Evolutionary conservation across 208 protist species (phyloP), one percentile per base, ranked within the genome.

Genomic region (Leishmania major): DNA sequence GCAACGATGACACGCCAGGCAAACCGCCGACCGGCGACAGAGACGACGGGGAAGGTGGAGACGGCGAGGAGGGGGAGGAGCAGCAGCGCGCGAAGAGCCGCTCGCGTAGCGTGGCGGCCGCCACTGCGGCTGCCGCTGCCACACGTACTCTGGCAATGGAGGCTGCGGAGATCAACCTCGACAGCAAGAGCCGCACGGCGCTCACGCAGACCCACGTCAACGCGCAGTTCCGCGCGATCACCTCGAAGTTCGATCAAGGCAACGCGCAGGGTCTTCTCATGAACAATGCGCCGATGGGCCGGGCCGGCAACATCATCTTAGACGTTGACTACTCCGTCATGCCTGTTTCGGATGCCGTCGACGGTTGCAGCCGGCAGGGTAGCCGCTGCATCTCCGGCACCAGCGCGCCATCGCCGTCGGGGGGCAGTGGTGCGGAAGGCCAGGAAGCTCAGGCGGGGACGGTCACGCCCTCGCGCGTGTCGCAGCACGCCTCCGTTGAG

Each of bases 201-300:
- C 90, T 97, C 64, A 94, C 88, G 51, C 93, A 94, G 70, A 89
- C 87, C 7, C 92, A 91, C 55, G 82, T 97, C 25, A 95, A 91
- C 78, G 93, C 95, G 51, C 95, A 96, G 87, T 98, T 98, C 77
- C 90, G 95, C 64, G 93, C 95, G 77, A 93, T 98, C 55, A 98
- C 93, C 45, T 94, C 96, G 80, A 95, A 94, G 80, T 98, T 98
- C 81, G 95, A 98, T 76, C 95, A 98, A 69, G 93, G 92, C 49
- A 94, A 98, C 75, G 91, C 95, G 66, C 95, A 98, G 67, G 95
- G 95, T 5, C 85, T 98, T 82, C 81, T 98, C 31, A 71, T 95
- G 81, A 89, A 95, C 91, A 98, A 98, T 82, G 91, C 93, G 13
- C 95, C 95, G 19, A 73, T 96, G 72, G 95, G 95, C 28, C 66